phyloP scores from a whole-genome alignment of 495 filamentous ascomycete genomes.

The Hypoxylon crocopeplum region DNA sequence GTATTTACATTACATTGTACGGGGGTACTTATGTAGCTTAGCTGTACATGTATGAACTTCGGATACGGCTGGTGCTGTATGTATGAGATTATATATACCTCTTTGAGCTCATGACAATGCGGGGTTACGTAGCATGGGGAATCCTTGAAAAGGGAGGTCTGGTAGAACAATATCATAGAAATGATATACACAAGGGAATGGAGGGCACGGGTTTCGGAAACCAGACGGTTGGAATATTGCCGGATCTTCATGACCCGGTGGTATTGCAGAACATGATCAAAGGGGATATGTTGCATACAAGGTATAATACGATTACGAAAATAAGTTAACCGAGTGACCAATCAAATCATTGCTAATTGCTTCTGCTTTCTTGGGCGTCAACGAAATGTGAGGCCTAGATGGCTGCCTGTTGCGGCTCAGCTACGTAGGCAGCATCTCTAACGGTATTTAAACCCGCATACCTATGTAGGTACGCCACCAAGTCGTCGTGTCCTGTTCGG shows the following conservation, averaged over 20 bases:
- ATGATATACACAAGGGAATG: neutral
- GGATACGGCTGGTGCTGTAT: too few species aligned
- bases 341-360: slow-evolving; percentile 8
- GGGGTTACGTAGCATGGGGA: neutral
- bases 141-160: too few species aligned
- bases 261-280: slow-evolving; percentile 7
- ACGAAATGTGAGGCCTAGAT: too few species aligned
- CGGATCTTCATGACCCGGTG: neutral
- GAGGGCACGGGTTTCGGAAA: neutral
- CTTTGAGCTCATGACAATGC: neutral
- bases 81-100: slow-evolving; percentile 5
- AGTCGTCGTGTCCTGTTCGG: neutral
- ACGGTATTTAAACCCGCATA: too few species aligned
- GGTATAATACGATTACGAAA: slow-evolving; percentile 25
- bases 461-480: neutral
- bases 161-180: too few species aligned
- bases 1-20: neutral
- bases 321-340: neutral
- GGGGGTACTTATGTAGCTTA: neutral
- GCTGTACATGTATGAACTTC: too few species aligned
- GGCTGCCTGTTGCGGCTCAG: too few species aligned
- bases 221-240: neutral
- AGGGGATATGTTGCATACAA: slow-evolving; percentile 3
- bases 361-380: neutral
- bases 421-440: neutral